Evolutionary conservation across 2,329 filamentous ascomycete species (phyloP).

Genomic region (Phoma sp.): DNA sequence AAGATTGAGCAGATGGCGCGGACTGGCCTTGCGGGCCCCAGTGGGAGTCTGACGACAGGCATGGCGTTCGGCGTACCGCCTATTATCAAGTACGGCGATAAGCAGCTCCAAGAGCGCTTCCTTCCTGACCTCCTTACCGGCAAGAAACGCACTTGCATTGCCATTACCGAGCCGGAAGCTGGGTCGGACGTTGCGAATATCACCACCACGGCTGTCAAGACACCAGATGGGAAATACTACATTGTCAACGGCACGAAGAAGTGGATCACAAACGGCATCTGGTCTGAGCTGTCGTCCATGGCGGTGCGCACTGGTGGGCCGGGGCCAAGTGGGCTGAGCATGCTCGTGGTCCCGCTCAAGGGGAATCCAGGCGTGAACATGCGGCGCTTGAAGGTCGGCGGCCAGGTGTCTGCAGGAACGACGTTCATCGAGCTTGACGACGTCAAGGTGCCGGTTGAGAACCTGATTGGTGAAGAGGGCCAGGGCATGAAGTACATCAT

Average conservation of each 20-base stretch:
- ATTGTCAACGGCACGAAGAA: slow-evolving; percentile 79
- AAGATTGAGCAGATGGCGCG: slow-evolving; percentile 62
- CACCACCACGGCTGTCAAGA: slow-evolving; percentile 69
- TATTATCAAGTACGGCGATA: slow-evolving; percentile 71
- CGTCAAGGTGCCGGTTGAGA: slow-evolving; percentile 72
- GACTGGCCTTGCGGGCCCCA: slow-evolving; percentile 68
- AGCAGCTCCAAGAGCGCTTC: slow-evolving; percentile 70
- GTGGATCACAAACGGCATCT: slow-evolving; percentile 68
- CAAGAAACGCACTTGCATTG: slow-evolving; percentile 73
- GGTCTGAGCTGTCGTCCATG: slow-evolving; percentile 72
- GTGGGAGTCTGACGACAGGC: slow-evolving; percentile 71
- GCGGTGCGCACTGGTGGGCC: slow-evolving; percentile 75
- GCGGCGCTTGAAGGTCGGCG: slow-evolving; percentile 70
- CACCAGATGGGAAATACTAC: slow-evolving; percentile 68
- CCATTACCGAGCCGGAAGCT: slow-evolving; percentile 78
- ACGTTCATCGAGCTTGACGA: slow-evolving; percentile 80
- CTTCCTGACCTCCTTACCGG: slow-evolving; percentile 72
- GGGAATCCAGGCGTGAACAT: slow-evolving; percentile 70
- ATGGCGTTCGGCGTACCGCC: slow-evolving; percentile 76
- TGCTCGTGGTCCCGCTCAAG: slow-evolving; percentile 75
- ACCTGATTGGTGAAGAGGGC: slow-evolving; percentile 73
- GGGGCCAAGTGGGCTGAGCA: slow-evolving; percentile 66
- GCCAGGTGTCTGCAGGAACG: slow-evolving; percentile 70
- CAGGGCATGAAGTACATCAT: slow-evolving; percentile 76
- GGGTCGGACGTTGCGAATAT: slow-evolving; percentile 78